These are phyloP conservation scores for Pseudogymnoascus sp. DNA, from an alignment of 2,329 filamentous ascomycete genomes.

Conservation along the genomic window DNA sequence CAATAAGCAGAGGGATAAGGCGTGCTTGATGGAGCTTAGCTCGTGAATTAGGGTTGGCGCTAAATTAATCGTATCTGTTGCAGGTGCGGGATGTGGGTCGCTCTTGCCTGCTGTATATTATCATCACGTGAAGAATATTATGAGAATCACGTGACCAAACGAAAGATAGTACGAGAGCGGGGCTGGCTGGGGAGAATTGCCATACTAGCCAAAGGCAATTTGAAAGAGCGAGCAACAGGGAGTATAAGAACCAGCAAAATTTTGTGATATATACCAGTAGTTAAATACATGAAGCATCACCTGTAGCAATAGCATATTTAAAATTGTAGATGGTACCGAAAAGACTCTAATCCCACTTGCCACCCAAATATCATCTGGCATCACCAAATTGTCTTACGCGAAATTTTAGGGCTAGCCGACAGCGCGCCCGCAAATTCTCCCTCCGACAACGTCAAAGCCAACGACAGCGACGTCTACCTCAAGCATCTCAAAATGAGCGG, in stretches of 20 bases:
- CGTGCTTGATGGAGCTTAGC: constrained; percentile 5
- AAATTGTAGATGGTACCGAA: background rate
- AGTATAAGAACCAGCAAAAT: background rate
- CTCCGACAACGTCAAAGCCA: constrained; percentile 5
- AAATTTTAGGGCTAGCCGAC: constrained; percentile 8
- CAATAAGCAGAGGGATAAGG: background rate
- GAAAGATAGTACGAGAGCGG: background rate
- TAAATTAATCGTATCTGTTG: constrained; percentile 5
- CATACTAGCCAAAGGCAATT: background rate
- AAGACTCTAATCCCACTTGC: background rate
- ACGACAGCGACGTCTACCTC: constrained; percentile 8
- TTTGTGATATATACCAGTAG: background rate
- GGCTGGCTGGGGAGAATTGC: background rate
- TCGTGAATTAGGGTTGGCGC: background rate
- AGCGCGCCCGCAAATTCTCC: constrained; percentile 8
- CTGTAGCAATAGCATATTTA: background rate
- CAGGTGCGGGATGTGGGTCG: constrained; percentile 2
- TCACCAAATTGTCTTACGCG: constrained; percentile 7
- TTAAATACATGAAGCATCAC: background rate
- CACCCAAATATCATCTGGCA: background rate
- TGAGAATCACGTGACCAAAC: background rate
- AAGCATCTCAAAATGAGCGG: constrained; percentile 42
- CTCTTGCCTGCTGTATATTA: background rate
- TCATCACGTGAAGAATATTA: background rate
- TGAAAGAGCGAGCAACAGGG: background rate